A percentile compares a stretch with the other conserved stretches of the same genome.
Evolutionary conservation across 2,329 filamentous ascomycete species (phyloP).

Genomic region (Alternaria panax): DNA sequence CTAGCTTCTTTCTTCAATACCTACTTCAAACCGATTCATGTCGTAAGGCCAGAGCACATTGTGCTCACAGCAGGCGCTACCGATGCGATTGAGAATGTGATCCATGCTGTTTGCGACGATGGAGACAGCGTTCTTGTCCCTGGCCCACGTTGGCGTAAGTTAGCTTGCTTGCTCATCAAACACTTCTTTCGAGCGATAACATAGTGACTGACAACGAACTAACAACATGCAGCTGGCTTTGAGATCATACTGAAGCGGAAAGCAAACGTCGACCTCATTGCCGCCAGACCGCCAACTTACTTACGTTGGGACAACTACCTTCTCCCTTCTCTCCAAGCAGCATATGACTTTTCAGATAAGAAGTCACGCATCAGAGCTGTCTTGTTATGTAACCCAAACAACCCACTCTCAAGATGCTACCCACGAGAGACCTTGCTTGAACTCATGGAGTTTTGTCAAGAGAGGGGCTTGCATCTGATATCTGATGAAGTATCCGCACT

Average conservation of each 20-base stretch:
- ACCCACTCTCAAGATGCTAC: slow-evolving; percentile 38
- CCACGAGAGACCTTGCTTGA: slow-evolving; percentile 34
- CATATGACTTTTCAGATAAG: slow-evolving; percentile 39
- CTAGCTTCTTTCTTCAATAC: slow-evolving; percentile 40
- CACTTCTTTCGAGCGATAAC: not conserved
- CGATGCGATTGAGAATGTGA: slow-evolving; percentile 37
- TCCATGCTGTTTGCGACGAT: slow-evolving; percentile 41
- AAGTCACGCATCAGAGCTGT: slow-evolving; percentile 42
- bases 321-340: slow-evolving; percentile 39
- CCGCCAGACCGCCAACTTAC: slow-evolving; percentile 39
- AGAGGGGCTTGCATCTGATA: slow-evolving; percentile 39
- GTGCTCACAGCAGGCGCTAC: slow-evolving; percentile 38
- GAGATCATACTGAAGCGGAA: slow-evolving; percentile 26
- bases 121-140: slow-evolving; percentile 43
- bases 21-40: slow-evolving; percentile 38
- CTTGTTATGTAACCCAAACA: slow-evolving; percentile 39
- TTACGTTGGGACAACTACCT: slow-evolving; percentile 43
- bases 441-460: slow-evolving; percentile 45
- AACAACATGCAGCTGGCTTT: slow-evolving; percentile 29
- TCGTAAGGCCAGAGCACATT: slow-evolving; percentile 36
- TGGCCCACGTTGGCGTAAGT: slow-evolving; percentile 42
- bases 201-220: not conserved
- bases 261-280: slow-evolving; percentile 35
- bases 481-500: slow-evolving; percentile 40
- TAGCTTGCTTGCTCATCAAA: not conserved